Base-by-base conservation (phyloP, 192 early-diverging fungal species). In the Backusella tuberculispora region DNA sequence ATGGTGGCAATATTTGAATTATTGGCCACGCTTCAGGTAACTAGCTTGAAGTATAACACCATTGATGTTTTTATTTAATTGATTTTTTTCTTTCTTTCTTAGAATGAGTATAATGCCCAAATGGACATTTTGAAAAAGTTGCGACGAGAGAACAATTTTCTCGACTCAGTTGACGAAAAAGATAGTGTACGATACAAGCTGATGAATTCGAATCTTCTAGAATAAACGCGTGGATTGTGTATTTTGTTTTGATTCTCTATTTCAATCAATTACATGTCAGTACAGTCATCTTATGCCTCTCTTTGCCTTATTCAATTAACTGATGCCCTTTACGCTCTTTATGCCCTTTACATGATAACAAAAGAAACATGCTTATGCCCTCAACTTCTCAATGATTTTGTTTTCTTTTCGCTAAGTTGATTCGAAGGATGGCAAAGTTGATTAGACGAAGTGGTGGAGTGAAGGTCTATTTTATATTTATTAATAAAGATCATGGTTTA, bases 181-280 rank as follows among this genome's bases (percentile, higher is more conserved):
- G 65, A 66, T 1, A 66, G 65, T 24, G n/a, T 66, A 42, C 17
- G 65, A 66, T 66, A 66, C 65, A 66, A 66, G 6, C n/a, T 66
- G 64, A 37, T 66, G 64, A 42, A 66, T 66, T 66, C 64, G 40
- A 66, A 41, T 66, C 64, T 66, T 66, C 64, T 66, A 37, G n/a
- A 66, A 66, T 66, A 66, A 66, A 66, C 41, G 64, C n/a, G 64
- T 41, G 64, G n/a, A 66, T 66, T 66, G 38, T 66, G 38, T 42
- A 66, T 66, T 66, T 66, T 66, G 38, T 65, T 41, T 65, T 65
- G 38, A 41, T 66, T 41, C 38, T 66, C 14, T 66, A 66, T 66
- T 66, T 66, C 64, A 66, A 66, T 66, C 64, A 66, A 41, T 66
- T 66, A 66, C 64, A 66, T 66, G 64, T 66, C 64, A 66, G 64